Evolutionary conservation across 257 asterid genomes (phyloP).

Genomic region (Solanum phureja): DNA sequence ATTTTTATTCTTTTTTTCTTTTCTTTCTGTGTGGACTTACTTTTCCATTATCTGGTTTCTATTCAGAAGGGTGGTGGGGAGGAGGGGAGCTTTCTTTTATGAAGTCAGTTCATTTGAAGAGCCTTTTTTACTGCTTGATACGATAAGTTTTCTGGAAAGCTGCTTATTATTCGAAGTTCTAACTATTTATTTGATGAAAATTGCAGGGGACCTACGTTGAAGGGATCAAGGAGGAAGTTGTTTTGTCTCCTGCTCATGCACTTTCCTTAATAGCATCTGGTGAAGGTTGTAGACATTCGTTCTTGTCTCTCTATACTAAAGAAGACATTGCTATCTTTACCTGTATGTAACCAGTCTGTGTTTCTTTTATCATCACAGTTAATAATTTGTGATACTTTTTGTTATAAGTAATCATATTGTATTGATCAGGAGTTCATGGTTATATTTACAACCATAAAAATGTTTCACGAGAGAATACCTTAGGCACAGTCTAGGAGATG

Average conservation of each 20-base stretch:
- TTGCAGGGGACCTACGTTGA: constrained; percentile 68
- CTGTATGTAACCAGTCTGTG: neutral
- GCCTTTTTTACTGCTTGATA: neutral
- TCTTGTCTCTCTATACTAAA: neutral
- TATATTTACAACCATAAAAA: neutral
- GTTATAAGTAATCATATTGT: neutral
- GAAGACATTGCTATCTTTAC: neutral
- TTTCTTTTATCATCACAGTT: neutral
- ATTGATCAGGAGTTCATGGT: neutral
- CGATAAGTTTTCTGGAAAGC: neutral
- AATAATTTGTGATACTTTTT: neutral
- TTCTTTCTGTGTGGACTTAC: neutral
- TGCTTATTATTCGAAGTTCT: neutral
- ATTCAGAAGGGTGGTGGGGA: neutral
- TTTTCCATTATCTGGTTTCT: neutral
- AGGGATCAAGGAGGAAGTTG: constrained; percentile 87
- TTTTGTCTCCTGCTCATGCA: constrained; percentile 86
- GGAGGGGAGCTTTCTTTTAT: neutral
- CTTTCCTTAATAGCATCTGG: constrained; percentile 87
- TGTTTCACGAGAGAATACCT: neutral
- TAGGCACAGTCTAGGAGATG: neutral
- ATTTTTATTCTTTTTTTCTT: neutral
- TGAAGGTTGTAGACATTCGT: constrained; percentile 38
- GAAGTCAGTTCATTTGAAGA: neutral
- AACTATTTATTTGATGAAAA: constrained; percentile 3